Evolutionary conservation across 768 basidiomycete species (phyloP).

Genomic region (Lactarius sp.): DNA sequence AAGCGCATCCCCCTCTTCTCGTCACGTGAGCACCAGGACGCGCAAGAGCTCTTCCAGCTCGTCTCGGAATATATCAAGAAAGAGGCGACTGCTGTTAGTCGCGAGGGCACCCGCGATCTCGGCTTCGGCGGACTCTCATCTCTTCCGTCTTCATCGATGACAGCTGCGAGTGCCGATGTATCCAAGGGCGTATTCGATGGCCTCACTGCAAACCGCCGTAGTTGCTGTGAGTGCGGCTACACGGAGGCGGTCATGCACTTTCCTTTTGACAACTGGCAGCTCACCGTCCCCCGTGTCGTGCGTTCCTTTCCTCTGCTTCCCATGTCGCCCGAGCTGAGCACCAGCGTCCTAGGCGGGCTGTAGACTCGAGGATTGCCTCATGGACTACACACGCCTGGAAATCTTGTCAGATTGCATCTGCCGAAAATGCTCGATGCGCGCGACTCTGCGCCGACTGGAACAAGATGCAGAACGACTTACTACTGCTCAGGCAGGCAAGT

Average conservation of each 20-base stretch:
- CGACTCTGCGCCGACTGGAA: constrained; percentile 62
- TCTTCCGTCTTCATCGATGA: constrained; percentile 23
- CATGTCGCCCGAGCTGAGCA: background rate
- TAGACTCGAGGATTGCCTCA: constrained; percentile 75
- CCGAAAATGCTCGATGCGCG: constrained; percentile 80
- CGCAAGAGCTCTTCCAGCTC: constrained; percentile 96
- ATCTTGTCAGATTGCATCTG: constrained; percentile 89
- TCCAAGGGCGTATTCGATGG: constrained; percentile 82
- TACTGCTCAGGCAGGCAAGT: constrained; percentile 28
- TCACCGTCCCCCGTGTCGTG: constrained; percentile 58
- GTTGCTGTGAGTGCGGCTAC: constrained; percentile 86
- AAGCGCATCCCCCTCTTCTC: constrained; percentile 65
- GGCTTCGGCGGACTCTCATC: constrained; percentile 58
- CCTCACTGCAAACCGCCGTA: constrained; percentile 82
- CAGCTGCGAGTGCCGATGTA: constrained; percentile 33
- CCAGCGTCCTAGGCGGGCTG: constrained; percentile 49
- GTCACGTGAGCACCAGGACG: constrained; percentile 95
- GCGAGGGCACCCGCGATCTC: constrained; percentile 63
- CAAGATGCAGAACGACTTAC: constrained; percentile 58
- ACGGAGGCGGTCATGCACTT: constrained; percentile 94
- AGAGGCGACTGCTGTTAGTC: constrained; percentile 69
- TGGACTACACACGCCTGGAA: constrained; percentile 86
- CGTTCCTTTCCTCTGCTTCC: constrained; percentile 41
- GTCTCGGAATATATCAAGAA: constrained; percentile 86
- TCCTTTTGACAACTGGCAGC: constrained; percentile 78